Evolutionary conservation across 306 rosid species (phyloP).

Genomic region (Medicago truncatula): MtrunA17r5.0-ANR NC_053045.1:6313501-6314000

Average conservation of each 20-base stretch:
- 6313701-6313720: conserved; percentile 27
- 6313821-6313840: conserved; percentile 42
- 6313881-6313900: conserved; percentile 35
- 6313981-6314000: conserved; percentile 27
- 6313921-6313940: conserved; percentile 25
- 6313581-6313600: conserved; percentile 19
- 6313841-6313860: conserved; percentile 46
- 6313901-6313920: neutral
- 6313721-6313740: conserved; percentile 41
- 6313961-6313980: neutral
- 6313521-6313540: neutral
- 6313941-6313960: neutral
- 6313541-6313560: neutral
- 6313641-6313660: conserved; percentile 31
- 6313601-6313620: conserved; percentile 13
- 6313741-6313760: neutral
- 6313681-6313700: neutral
- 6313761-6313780: conserved; percentile 7
- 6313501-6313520: neutral
- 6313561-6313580: conserved; percentile 39
- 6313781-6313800: conserved; percentile 37
- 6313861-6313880: conserved; percentile 7
- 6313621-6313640: conserved; percentile 40
- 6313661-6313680: neutral
- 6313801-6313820: conserved; percentile 39